Evolutionary conservation across 805 yeast genomes (phyloP), one percentile per base, ranked within the genome.

Genomic region (Scheffersomyces spartinae): DNA sequence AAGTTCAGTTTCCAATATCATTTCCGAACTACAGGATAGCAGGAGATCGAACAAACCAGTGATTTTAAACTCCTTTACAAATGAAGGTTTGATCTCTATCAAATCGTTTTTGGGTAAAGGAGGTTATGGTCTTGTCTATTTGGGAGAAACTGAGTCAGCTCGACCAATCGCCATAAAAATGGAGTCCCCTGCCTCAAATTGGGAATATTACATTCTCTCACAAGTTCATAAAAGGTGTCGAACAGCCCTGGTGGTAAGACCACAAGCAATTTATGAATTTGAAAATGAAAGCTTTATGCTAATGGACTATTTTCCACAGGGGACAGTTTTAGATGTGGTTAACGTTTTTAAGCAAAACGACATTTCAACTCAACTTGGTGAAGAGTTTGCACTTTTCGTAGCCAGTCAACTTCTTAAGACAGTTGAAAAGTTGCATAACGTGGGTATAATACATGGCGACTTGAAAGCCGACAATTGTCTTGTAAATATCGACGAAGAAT

Each of bases 401-500:
- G 60, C 88, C 0, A 52, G 71, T 7, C 84, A 84, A 42, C 43
- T 86, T 7, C 40, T 85, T 23, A 61, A 68, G 21, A 60, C 70
- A 0, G 49, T 83, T 5, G 74, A 72, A 26, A 47, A 55, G 2
- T 47, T 86, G n/a, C 95, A 85, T 42, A 45, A 49, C 0, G 48
- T 65, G 9, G 76, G 76, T 0, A 71, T 85, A 1, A 58, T 85
- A 8, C 95, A 85, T 52, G 93, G 94, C 2, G 94, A 85, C 45
- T 48, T 85, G 27, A 81, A 79, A 42, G 77, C 94, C 0, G 94
- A 81, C 34, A 85, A 84, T 43, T 80, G 91, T 35, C 79, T 85
- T 93, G 42, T 83, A 0, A 50, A 79, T 20, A 59, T 79, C 20
- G 51, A 55, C 9, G n/a, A n/a, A n/a, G n/a, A n/a, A n/a, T n/a